These are phyloP conservation scores for Ormosia semicastrata DNA, from an alignment of 306 rosid species.

Conservation along the genomic window DNA sequence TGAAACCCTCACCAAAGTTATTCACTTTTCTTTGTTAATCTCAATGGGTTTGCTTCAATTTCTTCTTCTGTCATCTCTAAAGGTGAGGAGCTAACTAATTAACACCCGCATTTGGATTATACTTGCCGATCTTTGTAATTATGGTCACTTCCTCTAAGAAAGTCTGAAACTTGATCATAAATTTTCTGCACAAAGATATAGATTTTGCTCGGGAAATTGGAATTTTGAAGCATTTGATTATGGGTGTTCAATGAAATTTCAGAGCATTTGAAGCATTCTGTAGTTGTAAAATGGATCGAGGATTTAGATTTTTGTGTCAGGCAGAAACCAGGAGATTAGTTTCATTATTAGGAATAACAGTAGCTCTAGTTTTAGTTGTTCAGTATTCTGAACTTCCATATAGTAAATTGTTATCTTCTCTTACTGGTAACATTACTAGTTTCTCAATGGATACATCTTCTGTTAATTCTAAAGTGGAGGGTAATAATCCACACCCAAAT, in stretches of 20 bases:
- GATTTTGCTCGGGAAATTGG: background rate
- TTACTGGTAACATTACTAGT: slow-evolving; percentile 43
- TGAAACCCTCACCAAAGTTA: background rate
- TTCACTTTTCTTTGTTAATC: slow-evolving; percentile 9
- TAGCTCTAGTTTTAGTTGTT: slow-evolving; percentile 52
- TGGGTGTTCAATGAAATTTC: slow-evolving; percentile 19
- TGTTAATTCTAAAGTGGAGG: slow-evolving; percentile 22
- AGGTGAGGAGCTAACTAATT: background rate
- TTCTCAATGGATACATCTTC: slow-evolving; percentile 41
- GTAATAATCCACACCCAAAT: slow-evolving; percentile 17
- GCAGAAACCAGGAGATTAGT: slow-evolving; percentile 54
- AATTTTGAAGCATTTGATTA: slow-evolving; percentile 6
- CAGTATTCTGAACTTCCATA: slow-evolving; percentile 74
- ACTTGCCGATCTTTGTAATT: background rate
- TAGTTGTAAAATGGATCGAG: slow-evolving; percentile 51
- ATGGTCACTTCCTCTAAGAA: background rate
- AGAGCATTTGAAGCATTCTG: background rate
- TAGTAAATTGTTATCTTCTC: slow-evolving; percentile 41
- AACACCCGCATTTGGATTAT: background rate
- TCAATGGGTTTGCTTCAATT: slow-evolving; percentile 23
- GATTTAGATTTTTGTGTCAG: slow-evolving; percentile 45
- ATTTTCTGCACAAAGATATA: background rate
- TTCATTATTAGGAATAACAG: slow-evolving; percentile 50
- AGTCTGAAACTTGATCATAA: background rate
- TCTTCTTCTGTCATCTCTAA: background rate